phyloP scores from a whole-genome alignment of 1,139 yeast species.

The Yamadazyma membranifaciens region DNA sequence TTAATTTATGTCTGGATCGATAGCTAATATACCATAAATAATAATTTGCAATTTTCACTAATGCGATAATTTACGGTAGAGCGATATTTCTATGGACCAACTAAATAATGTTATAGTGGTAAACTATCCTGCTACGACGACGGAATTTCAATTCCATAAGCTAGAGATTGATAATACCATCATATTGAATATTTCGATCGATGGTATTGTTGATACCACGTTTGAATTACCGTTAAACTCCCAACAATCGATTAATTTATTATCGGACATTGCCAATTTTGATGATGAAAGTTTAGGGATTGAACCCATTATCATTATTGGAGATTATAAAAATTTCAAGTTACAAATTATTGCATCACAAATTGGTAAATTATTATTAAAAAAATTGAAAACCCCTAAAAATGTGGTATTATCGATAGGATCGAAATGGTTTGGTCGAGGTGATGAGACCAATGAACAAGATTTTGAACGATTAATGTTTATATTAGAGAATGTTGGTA shows the following conservation, averaged over 20 bases:
- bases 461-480: conserved; percentile 46
- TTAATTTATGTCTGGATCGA: no score
- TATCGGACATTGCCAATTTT: conserved; percentile 16
- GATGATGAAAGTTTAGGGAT: conserved; percentile 22
- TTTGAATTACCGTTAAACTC: conserved; percentile 42
- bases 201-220: conserved; percentile 44
- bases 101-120: neutral
- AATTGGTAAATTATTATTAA: conserved; percentile 35
- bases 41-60: neutral
- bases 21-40: no score
- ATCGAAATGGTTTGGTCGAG: conserved; percentile 44
- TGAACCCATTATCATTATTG: conserved; percentile 41
- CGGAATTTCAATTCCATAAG: conserved; percentile 32
- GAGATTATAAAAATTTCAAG: conserved; percentile 41
- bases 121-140: neutral
- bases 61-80: neutral
- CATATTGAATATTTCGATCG: conserved; percentile 34
- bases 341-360: conserved; percentile 44
- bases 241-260: conserved; percentile 25
- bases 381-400: conserved; percentile 27
- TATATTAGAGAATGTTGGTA: conserved; percentile 23
- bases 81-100: neutral
- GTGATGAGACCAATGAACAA: conserved; percentile 28
- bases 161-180: conserved; percentile 35
- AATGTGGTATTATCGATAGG: conserved; percentile 39